Conservation (phyloP, 2,329 filamentous ascomycete genomes). For the Aureobasidium sp. region DNA sequence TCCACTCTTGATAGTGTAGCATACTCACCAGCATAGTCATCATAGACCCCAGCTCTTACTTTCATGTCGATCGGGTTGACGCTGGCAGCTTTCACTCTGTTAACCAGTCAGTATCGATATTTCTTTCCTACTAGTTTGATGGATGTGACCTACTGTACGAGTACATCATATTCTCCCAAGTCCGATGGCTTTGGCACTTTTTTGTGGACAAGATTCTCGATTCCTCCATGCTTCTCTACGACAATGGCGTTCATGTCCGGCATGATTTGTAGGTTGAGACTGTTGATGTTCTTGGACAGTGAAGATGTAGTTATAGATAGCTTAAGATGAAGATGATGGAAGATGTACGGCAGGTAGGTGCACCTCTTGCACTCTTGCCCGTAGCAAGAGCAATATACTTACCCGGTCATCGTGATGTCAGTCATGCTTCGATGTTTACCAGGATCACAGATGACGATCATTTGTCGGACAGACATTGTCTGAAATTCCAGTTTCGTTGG, state of each 20-base stretch:
- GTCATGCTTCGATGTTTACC: background rate
- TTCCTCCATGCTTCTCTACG: constrained; percentile 22
- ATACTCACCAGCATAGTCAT: constrained; percentile 23
- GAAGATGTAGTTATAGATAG: background rate
- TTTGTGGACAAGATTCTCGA: constrained; percentile 21
- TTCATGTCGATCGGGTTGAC: constrained; percentile 35
- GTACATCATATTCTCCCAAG: constrained; percentile 26
- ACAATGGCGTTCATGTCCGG: constrained; percentile 26
- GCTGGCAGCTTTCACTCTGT: constrained; percentile 29
- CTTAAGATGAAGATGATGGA: background rate
- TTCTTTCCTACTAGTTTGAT: no score
- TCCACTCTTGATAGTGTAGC: no score
- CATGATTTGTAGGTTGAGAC: background rate
- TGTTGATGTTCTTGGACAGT: background rate
- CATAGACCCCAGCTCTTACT: constrained; percentile 24
- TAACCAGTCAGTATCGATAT: background rate
- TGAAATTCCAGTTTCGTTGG: background rate
- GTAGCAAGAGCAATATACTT: background rate
- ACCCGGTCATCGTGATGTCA: background rate
- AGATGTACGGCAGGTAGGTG: no score
- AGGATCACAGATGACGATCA: background rate
- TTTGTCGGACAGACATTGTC: background rate
- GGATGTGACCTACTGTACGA: constrained; percentile 23
- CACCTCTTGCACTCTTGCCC: background rate
- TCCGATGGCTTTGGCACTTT: constrained; percentile 26